These are phyloP conservation scores for Heimioporus sp. DNA, from an alignment of 768 basidiomycete species.

Conservation along the genomic window DNA sequence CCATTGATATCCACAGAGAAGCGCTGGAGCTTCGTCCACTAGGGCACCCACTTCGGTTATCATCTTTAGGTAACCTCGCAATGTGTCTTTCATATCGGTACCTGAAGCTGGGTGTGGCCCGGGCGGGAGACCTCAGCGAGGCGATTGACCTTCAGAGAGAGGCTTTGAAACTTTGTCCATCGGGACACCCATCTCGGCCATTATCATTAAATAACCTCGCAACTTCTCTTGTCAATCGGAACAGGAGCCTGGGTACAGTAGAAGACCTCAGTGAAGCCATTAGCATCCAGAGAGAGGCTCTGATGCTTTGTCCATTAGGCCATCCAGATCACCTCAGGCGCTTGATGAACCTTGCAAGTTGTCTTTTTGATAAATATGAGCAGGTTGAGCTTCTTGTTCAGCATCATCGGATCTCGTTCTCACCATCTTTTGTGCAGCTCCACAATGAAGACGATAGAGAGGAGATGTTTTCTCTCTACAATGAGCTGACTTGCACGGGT, in stretches of 20 bases:
- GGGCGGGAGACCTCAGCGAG: conserved; percentile 10
- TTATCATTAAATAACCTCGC: not conserved
- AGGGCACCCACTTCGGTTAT: not conserved
- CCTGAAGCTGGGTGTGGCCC: not conserved
- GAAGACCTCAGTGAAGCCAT: too few species aligned
- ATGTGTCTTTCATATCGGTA: not conserved
- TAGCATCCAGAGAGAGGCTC: too few species aligned
- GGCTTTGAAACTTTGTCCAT: not conserved
- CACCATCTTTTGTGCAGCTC: too few species aligned
- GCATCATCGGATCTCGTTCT: too few species aligned
- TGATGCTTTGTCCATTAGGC: too few species aligned
- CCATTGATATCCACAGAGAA: too few species aligned
- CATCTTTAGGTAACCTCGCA: not conserved
- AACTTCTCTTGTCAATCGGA: not conserved
- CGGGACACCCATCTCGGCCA: not conserved
- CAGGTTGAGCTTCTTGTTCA: too few species aligned
- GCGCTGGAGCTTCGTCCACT: too few species aligned
- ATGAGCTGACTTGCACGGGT: not conserved
- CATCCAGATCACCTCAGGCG: too few species aligned
- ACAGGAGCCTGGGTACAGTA: too few species aligned
- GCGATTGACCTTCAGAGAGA: not conserved
- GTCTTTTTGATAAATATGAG: too few species aligned
- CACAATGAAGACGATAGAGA: not conserved
- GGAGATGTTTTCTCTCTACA: not conserved
- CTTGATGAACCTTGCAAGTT: too few species aligned